Conservation (phyloP, 2,329 filamentous ascomycete species). For the Xylariales sp. region DNA sequence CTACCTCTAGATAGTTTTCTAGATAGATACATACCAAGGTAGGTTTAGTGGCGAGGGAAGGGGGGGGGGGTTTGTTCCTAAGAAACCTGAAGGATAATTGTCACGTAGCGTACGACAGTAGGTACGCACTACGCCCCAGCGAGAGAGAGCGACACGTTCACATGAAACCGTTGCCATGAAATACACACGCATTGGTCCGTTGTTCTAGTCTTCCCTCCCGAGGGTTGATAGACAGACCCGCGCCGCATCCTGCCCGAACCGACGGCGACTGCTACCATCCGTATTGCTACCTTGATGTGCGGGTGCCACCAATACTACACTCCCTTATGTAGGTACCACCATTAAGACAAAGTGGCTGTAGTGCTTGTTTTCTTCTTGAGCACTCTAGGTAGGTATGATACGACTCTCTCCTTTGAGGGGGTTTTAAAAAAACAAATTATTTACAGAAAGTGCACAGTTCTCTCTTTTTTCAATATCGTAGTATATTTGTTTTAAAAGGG, state of each 20-base stretch:
- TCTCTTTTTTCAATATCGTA: too few species aligned
- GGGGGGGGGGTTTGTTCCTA: not conserved
- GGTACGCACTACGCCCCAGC: not conserved
- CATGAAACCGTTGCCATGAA: constrained; percentile 30
- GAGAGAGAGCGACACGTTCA: constrained; percentile 12
- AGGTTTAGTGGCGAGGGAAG: not conserved
- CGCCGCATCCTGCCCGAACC: constrained; percentile 17
- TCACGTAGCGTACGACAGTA: constrained; percentile 21
- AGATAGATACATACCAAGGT: not conserved
- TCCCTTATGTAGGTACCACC: not conserved
- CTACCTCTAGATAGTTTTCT: not conserved
- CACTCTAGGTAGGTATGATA: too few species aligned
- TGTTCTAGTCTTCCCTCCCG: constrained; percentile 7
- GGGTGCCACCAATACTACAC: not conserved
- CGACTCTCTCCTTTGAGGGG: too few species aligned
- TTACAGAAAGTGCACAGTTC: too few species aligned
- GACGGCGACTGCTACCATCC: constrained; percentile 26
- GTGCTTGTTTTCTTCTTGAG: not conserved
- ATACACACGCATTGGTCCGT: constrained; percentile 20
- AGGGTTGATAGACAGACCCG: not conserved
- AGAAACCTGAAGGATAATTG: constrained; percentile 9
- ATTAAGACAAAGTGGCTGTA: not conserved
- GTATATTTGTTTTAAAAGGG: too few species aligned
- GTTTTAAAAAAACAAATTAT: too few species aligned
- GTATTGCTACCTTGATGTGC: constrained; percentile 12